These are phyloP conservation scores for Botrytis fabae DNA, from an alignment of 2,329 filamentous ascomycete genomes.

Conservation along the genomic window DNA sequence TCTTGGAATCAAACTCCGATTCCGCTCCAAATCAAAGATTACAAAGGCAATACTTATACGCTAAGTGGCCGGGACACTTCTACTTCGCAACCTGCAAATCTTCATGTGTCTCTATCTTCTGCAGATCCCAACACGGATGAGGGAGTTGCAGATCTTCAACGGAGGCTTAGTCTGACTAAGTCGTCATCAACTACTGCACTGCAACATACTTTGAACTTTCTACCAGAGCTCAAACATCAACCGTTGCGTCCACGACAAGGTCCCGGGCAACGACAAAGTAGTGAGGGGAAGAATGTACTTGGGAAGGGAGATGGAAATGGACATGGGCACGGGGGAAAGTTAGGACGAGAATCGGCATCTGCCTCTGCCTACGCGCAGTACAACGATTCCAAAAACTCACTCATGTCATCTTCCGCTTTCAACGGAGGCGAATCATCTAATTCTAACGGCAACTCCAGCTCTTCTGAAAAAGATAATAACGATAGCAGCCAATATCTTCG, in stretches of 20 bases:
- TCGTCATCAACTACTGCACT: constrained; percentile 29
- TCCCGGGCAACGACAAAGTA: constrained; percentile 33
- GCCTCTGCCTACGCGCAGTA: constrained; percentile 11
- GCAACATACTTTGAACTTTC: constrained; percentile 38
- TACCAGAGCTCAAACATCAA: constrained; percentile 46
- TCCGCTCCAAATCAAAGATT: neutral
- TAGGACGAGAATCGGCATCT: constrained; percentile 6
- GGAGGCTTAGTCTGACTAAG: constrained; percentile 28
- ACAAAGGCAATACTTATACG: neutral
- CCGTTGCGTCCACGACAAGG: constrained; percentile 40
- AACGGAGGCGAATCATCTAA: constrained; percentile 2
- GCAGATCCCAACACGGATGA: constrained; percentile 24
- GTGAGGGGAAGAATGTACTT: neutral
- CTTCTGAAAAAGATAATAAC: constrained; percentile 19
- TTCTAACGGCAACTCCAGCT: constrained; percentile 23
- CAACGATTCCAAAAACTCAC: constrained; percentile 12
- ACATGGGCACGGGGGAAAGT: neutral
- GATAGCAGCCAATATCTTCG: constrained; percentile 31
- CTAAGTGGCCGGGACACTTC: constrained; percentile 1
- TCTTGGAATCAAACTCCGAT: constrained; percentile 6
- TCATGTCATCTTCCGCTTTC: neutral
- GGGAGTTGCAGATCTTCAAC: constrained; percentile 20
- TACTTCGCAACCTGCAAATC: neutral
- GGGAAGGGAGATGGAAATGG: constrained; percentile 1
- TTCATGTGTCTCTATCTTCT: constrained; percentile 18